phyloP scores from a whole-genome alignment of 1,139 yeast genomes.

The Pichia sp. region DNA sequence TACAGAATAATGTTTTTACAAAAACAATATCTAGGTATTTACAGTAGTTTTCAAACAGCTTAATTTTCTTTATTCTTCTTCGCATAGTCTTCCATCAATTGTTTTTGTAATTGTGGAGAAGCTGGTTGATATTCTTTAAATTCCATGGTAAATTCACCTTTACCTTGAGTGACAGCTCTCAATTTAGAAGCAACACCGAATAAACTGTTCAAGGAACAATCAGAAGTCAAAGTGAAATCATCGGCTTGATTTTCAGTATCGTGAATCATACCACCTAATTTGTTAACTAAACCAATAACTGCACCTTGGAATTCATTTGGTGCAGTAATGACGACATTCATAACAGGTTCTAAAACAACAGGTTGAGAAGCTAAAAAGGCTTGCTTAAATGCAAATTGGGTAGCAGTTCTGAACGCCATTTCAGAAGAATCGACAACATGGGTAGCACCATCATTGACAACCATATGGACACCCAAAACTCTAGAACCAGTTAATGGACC shows the following conservation, averaged over 20 bases:
- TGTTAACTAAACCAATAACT: constrained; percentile 86
- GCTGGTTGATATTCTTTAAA: constrained; percentile 90
- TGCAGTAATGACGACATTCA: constrained; percentile 88
- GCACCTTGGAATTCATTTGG: constrained; percentile 95
- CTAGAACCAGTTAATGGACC: constrained; percentile 96
- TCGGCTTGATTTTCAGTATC: constrained; percentile 94
- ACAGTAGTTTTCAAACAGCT: too few species aligned
- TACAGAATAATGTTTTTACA: too few species aligned
- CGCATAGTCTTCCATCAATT: constrained; percentile 78
- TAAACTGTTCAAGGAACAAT: constrained; percentile 90
- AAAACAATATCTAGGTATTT: too few species aligned
- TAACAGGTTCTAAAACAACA: constrained; percentile 88
- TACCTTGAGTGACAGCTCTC: constrained; percentile 97
- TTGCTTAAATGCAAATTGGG: constrained; percentile 85
- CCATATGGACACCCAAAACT: constrained; percentile 89
- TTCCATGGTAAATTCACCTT: constrained; percentile 95
- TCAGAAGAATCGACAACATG: constrained; percentile 97
- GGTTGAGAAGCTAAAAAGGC: constrained; percentile 83
- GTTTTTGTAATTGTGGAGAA: constrained; percentile 82
- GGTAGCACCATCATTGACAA: constrained; percentile 93
- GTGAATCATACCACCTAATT: constrained; percentile 83
- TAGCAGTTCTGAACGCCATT: constrained; percentile 88
- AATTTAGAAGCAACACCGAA: constrained; percentile 94
- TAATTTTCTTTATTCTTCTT: constrained; percentile 33
- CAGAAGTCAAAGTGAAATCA: constrained; percentile 89